Evolutionary conservation across 78 protist genomes (phyloP), one percentile per base, ranked within the genome.

Genomic region (Mantamonas sphyraenae): DNA sequence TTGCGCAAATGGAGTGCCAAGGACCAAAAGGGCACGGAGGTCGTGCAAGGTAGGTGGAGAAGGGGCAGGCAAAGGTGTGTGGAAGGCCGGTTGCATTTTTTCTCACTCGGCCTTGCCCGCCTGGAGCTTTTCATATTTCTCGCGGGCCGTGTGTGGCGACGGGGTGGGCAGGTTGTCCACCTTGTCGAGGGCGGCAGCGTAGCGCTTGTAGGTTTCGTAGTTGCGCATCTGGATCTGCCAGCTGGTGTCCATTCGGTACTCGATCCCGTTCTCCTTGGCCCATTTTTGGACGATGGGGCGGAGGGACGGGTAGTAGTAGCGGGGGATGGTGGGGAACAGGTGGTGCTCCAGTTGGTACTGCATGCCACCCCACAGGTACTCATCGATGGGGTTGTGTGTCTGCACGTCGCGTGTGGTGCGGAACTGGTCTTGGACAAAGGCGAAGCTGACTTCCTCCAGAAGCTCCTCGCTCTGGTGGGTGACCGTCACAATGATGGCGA

Each of bases 301-400:
- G 26, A 53, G 26, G 9, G 59, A 12, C 31, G 59, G 26, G 59
- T 53, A 53, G 26, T n/a, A n/a, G 47, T 43, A 35, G 57, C 71
- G 67, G 9, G 76, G 76, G 53, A 67, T 24, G 7, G 67, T 67
- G n/a, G 80, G 80, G 67, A 75, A 75, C 30, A 75, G 73, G 74
- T 75, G 80, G 68, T 75, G 80, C 62, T 75, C 80, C 17, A 75
- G 35, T 62, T 75, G 80, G 45, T 60, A 75, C 34, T 65, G 42
- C 63, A 75, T 38, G 34, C 74, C 75, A 53, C 80, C 80, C 59
- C n/a, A n/a, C 33, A 40, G 30, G 38, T 68, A 8, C 24, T 35
- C 22, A 16, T 60, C 17, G 40, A 66, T 12, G 26, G 28, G 38
- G 72, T 66, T 50, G 35, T 3, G 1, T 5, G 28, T 24, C n/a